Evolutionary conservation across 2,329 filamentous ascomycete species (phyloP), one percentile per base, ranked within the genome.

Genomic region (Acephala macrosclerotiorum): DNA sequence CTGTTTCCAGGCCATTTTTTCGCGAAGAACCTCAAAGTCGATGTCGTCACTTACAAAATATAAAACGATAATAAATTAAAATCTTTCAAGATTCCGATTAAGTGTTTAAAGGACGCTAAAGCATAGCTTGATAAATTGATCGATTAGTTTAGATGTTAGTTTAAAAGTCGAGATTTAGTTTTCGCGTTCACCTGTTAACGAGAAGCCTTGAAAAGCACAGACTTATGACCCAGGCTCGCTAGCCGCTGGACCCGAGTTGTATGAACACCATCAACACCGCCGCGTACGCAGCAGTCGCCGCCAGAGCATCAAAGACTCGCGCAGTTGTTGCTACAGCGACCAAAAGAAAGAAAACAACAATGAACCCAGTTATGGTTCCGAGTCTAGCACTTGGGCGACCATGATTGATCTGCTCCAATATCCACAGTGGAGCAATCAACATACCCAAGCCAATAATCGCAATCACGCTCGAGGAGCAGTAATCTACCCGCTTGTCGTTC

Each of bases 401-500:
- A 6, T 9, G 20, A 5, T 18, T 11, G 59, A 53, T n/a, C 20
- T 3, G 14, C 6, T 61, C 14, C 22, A 67, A 55, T n/a, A 29
- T n/a, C 65, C 62, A 67, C 3, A 67, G 26, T n/a, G 62, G 65
- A 9, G n/a, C 62, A 29, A 67, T 49, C 7, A 67, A 25, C 65
- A 67, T 67, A 14, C 25, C 47, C 53, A 67, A 35, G 0, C 65
- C 65, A 9, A 63, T 25, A 40, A 33, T n/a, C 2, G 22, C 36
- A 58, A 58, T 40, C 11, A 25, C n/a, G 3, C 40, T n/a, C 18
- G 35, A n/a, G 16, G 16, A 42, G 14, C 14, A 42, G 40, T n/a
- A 42, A n/a, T 42, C 40, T 42, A 18, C 4, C 6, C 14, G 4
- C 18, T 42, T 42, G 40, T 42, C 40, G 40, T 18, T 42, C 40